Evolutionary conservation across 169 alveolate species (phyloP).

Genomic region (Plasmodium falciparum): DNA sequence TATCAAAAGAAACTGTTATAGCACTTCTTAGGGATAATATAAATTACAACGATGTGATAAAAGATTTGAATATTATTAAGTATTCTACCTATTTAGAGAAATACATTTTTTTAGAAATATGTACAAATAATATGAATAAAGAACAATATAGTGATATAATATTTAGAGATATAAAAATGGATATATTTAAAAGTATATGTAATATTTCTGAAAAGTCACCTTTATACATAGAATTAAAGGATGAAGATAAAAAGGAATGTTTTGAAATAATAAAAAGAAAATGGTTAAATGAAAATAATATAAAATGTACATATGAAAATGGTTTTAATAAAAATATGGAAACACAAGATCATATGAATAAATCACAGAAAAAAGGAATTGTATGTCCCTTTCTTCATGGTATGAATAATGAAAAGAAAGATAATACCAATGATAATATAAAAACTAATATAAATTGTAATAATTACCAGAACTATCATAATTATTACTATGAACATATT

Average conservation of each 20-base stretch:
- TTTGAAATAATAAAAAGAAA: not conserved
- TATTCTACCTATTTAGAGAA: constrained; percentile 24
- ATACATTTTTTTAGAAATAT: constrained; percentile 5
- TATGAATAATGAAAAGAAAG: no score
- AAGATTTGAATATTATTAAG: constrained; percentile 23
- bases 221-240: not conserved
- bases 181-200: constrained; percentile 8
- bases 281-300: not conserved
- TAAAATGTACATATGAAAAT: not conserved
- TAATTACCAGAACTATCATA: no score
- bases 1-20: constrained; percentile 22
- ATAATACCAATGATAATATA: no score
- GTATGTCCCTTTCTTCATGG: no score
- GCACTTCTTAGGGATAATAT: not conserved
- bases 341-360: no score
- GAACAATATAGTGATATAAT: not conserved
- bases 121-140: not conserved
- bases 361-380: no score
- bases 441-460: no score
- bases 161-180: not conserved
- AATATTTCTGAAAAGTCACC: not conserved
- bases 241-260: not conserved
- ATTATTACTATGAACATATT: no score
- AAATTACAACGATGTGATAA: not conserved
- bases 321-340: not conserved